These are phyloP conservation scores for Phylloporus sp. DNA, from an alignment of 768 basidiomycete genomes.

Conservation along the genomic window DNA sequence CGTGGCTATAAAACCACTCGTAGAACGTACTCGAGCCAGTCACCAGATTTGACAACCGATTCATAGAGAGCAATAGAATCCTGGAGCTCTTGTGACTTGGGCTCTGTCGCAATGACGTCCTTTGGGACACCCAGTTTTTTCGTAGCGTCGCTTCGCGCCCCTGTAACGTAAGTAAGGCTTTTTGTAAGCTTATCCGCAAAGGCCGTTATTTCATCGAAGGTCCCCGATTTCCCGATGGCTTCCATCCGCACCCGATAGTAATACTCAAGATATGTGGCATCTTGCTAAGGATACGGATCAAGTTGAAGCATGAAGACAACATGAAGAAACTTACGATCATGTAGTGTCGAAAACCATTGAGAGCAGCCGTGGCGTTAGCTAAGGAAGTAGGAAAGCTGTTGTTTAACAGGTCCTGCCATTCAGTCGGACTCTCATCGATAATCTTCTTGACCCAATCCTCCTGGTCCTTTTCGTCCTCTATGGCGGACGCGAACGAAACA, in stretches of 20 bases:
- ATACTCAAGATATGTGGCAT: not conserved
- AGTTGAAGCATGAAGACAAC: too few species aligned
- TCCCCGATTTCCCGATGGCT: not conserved
- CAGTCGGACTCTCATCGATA: not conserved
- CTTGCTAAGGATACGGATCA: not conserved
- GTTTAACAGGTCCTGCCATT: not conserved
- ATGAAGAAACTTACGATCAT: not conserved
- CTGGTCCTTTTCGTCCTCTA: not conserved
- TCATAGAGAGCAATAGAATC: not conserved
- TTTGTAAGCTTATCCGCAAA: not conserved
- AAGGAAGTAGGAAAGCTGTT: not conserved
- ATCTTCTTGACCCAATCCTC: not conserved
- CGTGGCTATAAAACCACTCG: not conserved
- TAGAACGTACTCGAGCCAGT: not conserved
- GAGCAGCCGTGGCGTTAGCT: not conserved
- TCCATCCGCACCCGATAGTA: not conserved
- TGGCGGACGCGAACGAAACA: not conserved
- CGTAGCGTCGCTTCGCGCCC: not conserved
- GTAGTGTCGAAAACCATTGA: conserved; percentile 2
- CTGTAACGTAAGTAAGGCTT: not conserved
- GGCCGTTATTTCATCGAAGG: not conserved
- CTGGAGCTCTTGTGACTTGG: not conserved
- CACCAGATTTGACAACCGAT: not conserved
- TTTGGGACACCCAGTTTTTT: not conserved
- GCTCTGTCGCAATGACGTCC: not conserved